Base-by-base conservation (phyloP, 345 rosid genomes). In the Syzygium aromaticum region DNA sequence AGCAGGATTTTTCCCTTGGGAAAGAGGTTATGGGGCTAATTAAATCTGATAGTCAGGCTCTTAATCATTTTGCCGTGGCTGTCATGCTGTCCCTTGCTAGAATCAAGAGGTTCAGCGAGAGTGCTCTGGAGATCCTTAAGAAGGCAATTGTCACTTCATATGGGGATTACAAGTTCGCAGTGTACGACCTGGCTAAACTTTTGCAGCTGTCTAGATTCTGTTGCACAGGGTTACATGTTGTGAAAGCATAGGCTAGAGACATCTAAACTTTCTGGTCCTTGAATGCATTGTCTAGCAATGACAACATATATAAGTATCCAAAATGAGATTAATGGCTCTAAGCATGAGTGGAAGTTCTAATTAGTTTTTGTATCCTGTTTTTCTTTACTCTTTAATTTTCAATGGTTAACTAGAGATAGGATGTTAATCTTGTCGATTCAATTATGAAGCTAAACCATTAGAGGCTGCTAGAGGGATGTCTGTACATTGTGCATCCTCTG, bases 1-100 rank as follows among this genome's bases (percentile, higher is more conserved):
- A 96, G 94, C 98, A 96, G 93, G 98, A 95, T 91, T 94, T 96
- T 89, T 93, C 98, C 12, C 46, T 96, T 82, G 97, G 94, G 85
- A 93, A 93, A 89, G 98, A 93, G 94, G 94, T 95, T 87, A 88
- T 95, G 80, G 91, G 93, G 83, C 89, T 96, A 27, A 90, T 96
- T 84, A 96, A 94, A 89, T 91, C 92, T 52, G 93, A 93, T 88
- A 84, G 90, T 64, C 89, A 91, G 46, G 93, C 94, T 51, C 90
- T 96, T 87, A 95, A 94, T 91, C 95, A 93, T 93, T 96, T 96
- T 82, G 87, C 94, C 0, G 90, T 94, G 53, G 94, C 95, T 51
- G 93, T 94, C 88, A 84, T 95, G 87, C 89, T 96, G 88, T 96
- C 98, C 4, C 91, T 96, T 86, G 96, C 97, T n/a, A 93, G 95